Evolutionary conservation across 2,329 filamentous ascomycete genomes (phyloP).

Genomic region (Diaporthe helianthi): DNA sequence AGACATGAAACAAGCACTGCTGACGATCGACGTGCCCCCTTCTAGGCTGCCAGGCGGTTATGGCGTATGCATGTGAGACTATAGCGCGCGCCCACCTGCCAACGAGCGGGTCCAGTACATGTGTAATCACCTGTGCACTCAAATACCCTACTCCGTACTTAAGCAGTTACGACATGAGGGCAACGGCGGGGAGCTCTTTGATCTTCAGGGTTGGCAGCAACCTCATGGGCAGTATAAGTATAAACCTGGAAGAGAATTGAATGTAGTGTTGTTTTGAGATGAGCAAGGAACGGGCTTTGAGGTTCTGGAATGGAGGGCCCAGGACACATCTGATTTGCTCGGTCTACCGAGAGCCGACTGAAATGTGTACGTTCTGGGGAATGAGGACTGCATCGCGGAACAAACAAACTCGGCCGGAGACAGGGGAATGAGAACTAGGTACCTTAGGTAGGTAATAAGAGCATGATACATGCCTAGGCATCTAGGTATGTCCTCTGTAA

Average conservation of each 20-base stretch:
- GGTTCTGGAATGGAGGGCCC: slow-evolving; percentile 20
- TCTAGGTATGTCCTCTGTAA: too few relatives aligned
- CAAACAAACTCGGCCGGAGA: neutral
- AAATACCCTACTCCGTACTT: too few relatives aligned
- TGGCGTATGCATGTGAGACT: too few relatives aligned
- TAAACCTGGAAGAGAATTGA: neutral
- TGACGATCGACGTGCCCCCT: slow-evolving; percentile 14
- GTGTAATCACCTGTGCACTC: too few relatives aligned
- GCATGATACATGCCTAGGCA: too few relatives aligned
- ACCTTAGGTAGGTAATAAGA: too few relatives aligned
- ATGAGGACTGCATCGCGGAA: slow-evolving; percentile 6
- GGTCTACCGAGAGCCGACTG: slow-evolving; percentile 31
- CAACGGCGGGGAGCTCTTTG: neutral
- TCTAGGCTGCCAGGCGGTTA: neutral
- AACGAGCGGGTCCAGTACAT: neutral
- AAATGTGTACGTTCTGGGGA: neutral
- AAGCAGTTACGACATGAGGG: neutral
- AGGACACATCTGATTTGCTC: slow-evolving; percentile 29
- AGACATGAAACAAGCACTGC: slow-evolving; percentile 21
- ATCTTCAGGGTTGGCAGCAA: neutral
- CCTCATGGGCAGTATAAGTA: neutral
- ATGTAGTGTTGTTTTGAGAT: slow-evolving; percentile 4
- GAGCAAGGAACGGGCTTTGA: slow-evolving; percentile 14
- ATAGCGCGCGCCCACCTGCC: neutral
- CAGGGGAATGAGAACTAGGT: neutral